Conservation (phyloP, 164 flowering plant genomes). For the Aristolochia californica region DNA sequence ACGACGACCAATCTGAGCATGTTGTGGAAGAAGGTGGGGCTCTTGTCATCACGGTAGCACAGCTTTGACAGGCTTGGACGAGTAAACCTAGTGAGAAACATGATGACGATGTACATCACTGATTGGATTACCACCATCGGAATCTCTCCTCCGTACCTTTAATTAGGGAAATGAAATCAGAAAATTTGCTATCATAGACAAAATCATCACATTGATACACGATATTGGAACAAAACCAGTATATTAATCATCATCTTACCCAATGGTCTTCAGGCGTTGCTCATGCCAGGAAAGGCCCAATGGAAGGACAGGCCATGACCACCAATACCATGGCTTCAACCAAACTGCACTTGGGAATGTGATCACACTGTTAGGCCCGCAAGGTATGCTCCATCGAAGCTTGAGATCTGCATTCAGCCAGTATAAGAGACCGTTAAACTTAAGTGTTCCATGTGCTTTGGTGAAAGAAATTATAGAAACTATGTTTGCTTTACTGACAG, state of each 20-base stretch:
- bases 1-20: conserved; percentile 46
- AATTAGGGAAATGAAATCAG: neutral
- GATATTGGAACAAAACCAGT: neutral
- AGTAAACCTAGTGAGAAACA: conserved; percentile 49
- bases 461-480: neutral
- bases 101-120: conserved; percentile 45
- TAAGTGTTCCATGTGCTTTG: too few species aligned
- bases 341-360: conserved; percentile 91
- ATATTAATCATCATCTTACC: conserved; percentile 36
- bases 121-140: conserved; percentile 42
- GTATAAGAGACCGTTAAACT: too few species aligned
- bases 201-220: too few species aligned
- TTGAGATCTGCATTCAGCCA: conserved; percentile 43
- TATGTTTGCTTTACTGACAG: conserved; percentile 32
- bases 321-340: conserved; percentile 99
- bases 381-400: conserved; percentile 79
- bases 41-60: conserved; percentile 60
- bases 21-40: conserved; percentile 29
- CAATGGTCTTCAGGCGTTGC: conserved; percentile 59
- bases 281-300: conserved; percentile 86
- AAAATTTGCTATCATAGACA: neutral
- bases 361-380: conserved; percentile 93
- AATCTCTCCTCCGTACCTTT: conserved; percentile 69
- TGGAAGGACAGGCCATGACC: conserved; percentile 98
- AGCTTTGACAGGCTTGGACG: conserved; percentile 67